Evolutionary conservation across 2,329 filamentous ascomycete species (phyloP).

Genomic region (Fusarium miscanthi): DNA sequence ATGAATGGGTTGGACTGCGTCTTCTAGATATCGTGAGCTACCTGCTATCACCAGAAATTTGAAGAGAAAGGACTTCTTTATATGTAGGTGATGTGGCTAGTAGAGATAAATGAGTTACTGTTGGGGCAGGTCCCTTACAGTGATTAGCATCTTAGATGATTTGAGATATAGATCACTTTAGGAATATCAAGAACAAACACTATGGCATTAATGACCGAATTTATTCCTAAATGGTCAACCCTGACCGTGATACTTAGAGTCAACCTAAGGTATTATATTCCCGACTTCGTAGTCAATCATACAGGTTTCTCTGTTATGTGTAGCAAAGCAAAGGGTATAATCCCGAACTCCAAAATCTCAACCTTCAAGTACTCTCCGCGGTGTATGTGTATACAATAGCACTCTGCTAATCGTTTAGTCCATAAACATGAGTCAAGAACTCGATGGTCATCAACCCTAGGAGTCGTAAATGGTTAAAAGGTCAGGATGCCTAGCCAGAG

Average conservation of each 20-base stretch:
- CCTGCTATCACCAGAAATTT: not conserved
- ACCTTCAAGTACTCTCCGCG: not conserved
- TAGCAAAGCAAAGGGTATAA: not conserved
- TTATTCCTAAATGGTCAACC: not conserved
- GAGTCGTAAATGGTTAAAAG: not conserved
- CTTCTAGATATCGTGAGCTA: not conserved
- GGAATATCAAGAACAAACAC: not conserved
- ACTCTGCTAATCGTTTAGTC: not conserved
- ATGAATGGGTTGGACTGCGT: not conserved
- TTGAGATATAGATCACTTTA: not conserved
- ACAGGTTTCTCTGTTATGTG: not conserved
- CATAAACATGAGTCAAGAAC: not conserved
- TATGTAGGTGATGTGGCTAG: not conserved
- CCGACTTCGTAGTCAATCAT: not conserved
- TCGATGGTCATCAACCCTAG: not conserved
- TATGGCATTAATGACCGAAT: not conserved
- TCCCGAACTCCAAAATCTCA: slow-evolving; percentile 6
- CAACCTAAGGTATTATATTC: not conserved
- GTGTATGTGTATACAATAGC: not conserved
- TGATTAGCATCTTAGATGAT: not conserved
- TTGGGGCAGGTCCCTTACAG: not conserved
- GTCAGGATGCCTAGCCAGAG: not conserved
- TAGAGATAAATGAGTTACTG: not conserved
- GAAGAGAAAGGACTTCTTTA: not conserved
- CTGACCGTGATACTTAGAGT: not conserved